phyloP scores from a whole-genome alignment of 2,329 filamentous ascomycete species.

The Sodiomyces alkalinus region DNA sequence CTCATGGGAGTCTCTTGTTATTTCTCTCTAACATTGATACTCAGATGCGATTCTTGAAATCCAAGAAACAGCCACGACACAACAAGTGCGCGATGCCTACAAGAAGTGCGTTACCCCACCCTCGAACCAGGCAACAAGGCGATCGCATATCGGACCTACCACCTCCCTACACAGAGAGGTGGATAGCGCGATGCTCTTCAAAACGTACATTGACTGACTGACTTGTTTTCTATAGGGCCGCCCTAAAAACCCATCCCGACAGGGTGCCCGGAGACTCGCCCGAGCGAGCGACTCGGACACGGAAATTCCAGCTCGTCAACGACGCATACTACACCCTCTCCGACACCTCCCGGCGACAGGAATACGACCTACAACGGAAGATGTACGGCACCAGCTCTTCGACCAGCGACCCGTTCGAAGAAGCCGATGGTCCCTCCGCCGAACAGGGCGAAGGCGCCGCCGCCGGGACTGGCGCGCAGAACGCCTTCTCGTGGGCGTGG shows the following conservation, averaged over 20 bases:
- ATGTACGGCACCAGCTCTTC: conserved; percentile 35
- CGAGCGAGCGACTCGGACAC: conserved; percentile 67
- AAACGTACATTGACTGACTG: too few relatives aligned
- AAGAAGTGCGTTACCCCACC: conserved; percentile 46
- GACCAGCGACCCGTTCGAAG: conserved; percentile 23
- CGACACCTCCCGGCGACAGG: conserved; percentile 57
- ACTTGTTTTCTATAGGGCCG: conserved; percentile 42
- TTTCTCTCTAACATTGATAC: too few relatives aligned
- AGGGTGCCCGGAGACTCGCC: conserved; percentile 73
- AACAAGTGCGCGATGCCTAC: conserved; percentile 87
- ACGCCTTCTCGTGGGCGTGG: conserved; percentile 66
- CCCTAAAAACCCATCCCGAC: conserved; percentile 86
- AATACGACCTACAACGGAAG: conserved; percentile 65
- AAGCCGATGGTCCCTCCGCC: conserved; percentile 19
- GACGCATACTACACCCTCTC: conserved; percentile 89
- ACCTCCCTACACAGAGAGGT: too few relatives aligned
- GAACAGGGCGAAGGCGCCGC: conserved; percentile 14
- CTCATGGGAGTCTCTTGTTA: too few relatives aligned
- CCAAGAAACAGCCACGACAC: conserved; percentile 55
- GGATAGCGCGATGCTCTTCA: too few relatives aligned
- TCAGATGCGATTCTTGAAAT: conserved; percentile 65
- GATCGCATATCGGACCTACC: background rate
- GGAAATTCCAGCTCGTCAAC: conserved; percentile 81
- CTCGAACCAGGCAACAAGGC: background rate
- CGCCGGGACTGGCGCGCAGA: conserved; percentile 17